Conservation (phyloP, 305 asterid species). For the Fraxinus nigra region DNA sequence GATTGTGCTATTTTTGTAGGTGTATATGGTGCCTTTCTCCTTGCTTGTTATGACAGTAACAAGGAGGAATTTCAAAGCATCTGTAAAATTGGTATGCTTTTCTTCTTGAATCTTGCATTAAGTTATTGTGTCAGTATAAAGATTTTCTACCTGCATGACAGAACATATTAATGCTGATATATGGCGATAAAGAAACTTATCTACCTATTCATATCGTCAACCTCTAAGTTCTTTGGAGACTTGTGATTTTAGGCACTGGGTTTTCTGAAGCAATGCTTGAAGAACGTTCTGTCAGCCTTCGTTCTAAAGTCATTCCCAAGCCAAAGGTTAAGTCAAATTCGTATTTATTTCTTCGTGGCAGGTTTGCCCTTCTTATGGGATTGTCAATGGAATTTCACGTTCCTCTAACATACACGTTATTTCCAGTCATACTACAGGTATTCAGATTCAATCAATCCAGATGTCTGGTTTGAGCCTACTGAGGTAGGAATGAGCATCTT, state of each 20-base stretch:
- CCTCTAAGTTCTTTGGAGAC: constrained; percentile 12
- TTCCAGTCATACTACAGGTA: constrained; percentile 81
- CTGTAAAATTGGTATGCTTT: constrained; percentile 78
- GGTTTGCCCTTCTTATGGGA: background rate
- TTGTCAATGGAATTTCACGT: background rate
- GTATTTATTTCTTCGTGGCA: constrained; percentile 1
- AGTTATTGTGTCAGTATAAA: constrained; percentile 21
- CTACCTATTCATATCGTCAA: background rate
- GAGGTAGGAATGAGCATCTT: constrained; percentile 55
- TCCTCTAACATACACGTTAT: constrained; percentile 25
- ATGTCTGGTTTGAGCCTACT: constrained; percentile 96
- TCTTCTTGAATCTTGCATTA: constrained; percentile 15
- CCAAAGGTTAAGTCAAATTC: constrained; percentile 61
- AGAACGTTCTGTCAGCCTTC: constrained; percentile 81
- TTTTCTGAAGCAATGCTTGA: constrained; percentile 88
- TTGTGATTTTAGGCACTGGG: constrained; percentile 71
- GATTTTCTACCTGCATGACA: constrained; percentile 12
- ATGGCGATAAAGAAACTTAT: constrained; percentile 3
- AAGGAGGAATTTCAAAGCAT: constrained; percentile 94
- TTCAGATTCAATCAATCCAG: constrained; percentile 72
- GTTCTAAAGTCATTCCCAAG: constrained; percentile 72
- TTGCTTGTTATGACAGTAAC: constrained; percentile 85
- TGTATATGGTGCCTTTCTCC: constrained; percentile 92
- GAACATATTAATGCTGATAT: constrained; percentile 15
- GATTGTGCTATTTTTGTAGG: constrained; percentile 39